Evolutionary conservation across 2,329 filamentous ascomycete species (phyloP).

Genomic region (Curvularia sp.): DNA sequence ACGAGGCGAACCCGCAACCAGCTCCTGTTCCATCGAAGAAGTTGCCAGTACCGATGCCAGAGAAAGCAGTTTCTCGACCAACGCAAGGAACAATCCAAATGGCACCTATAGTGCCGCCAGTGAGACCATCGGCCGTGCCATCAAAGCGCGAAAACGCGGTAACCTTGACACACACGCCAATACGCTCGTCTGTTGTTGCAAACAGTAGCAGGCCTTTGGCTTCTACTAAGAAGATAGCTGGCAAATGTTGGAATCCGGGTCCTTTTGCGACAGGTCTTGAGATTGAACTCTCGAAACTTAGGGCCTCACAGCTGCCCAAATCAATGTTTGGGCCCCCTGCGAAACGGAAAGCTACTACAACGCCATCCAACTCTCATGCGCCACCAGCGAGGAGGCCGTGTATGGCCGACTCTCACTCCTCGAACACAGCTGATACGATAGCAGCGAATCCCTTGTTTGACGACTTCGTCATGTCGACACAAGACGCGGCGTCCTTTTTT

Average conservation of each 20-base stretch:
- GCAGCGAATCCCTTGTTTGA: constrained; percentile 7
- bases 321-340: background rate
- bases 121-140: background rate
- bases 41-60: background rate
- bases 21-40: background rate
- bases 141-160: background rate
- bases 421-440: background rate
- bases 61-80: background rate
- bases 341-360: constrained; percentile 7
- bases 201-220: constrained; percentile 2
- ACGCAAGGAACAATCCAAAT: background rate
- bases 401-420: background rate
- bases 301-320: constrained; percentile 13
- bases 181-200: background rate
- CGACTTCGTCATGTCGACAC: constrained; percentile 38
- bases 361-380: background rate
- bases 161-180: background rate
- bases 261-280: constrained; percentile 12
- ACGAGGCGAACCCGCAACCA: background rate
- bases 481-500: constrained; percentile 39
- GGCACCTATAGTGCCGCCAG: background rate
- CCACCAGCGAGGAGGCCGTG: constrained; percentile 5
- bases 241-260: constrained; percentile 13
- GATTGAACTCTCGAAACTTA: constrained; percentile 10
- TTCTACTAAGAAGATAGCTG: constrained; percentile 12